These are phyloP conservation scores for Malus hybrid DNA, from an alignment of 331 rosid species.

Conservation along the genomic window DNA sequence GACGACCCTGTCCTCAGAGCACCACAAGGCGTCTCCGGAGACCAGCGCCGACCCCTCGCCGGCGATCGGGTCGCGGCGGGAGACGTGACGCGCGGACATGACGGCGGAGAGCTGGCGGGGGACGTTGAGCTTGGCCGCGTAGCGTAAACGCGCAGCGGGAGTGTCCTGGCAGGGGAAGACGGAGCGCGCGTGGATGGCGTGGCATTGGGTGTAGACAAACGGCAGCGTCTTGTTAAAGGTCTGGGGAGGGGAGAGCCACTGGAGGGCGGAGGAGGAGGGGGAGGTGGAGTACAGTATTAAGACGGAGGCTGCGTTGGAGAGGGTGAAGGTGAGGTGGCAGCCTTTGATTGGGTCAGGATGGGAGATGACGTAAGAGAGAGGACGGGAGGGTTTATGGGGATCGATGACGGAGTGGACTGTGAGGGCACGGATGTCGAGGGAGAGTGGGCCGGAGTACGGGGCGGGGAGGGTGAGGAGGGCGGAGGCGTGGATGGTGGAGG, in stretches of 20 bases:
- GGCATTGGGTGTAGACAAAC: constrained; percentile 90
- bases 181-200: constrained; percentile 80
- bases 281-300: constrained; percentile 48
- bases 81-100: constrained; percentile 61
- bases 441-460: constrained; percentile 56
- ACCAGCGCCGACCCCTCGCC: constrained; percentile 35
- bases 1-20: constrained; percentile 51
- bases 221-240: constrained; percentile 64
- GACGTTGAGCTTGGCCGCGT: constrained; percentile 49
- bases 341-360: constrained; percentile 53
- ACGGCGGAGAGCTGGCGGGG: constrained; percentile 63
- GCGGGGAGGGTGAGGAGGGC: constrained; percentile 45
- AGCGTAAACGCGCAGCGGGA: constrained; percentile 69
- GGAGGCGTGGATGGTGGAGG: constrained; percentile 53
- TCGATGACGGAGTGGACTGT: constrained; percentile 42
- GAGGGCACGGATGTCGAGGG: constrained; percentile 75
- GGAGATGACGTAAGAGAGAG: constrained; percentile 51
- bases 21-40: constrained; percentile 46
- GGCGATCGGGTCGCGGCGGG: constrained; percentile 30
- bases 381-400: constrained; percentile 20
- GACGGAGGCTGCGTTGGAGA: constrained; percentile 45
- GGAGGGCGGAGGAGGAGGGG: constrained; percentile 81
- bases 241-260: constrained; percentile 79
- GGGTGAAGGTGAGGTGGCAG: constrained; percentile 43
- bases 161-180: constrained; percentile 96